Percentiles rank a stretch among this genome's conserved stretches.
Evolutionary conservation across 208 protist genomes (phyloP).

Genomic region (Acanthamoeba triangularis): DNA sequence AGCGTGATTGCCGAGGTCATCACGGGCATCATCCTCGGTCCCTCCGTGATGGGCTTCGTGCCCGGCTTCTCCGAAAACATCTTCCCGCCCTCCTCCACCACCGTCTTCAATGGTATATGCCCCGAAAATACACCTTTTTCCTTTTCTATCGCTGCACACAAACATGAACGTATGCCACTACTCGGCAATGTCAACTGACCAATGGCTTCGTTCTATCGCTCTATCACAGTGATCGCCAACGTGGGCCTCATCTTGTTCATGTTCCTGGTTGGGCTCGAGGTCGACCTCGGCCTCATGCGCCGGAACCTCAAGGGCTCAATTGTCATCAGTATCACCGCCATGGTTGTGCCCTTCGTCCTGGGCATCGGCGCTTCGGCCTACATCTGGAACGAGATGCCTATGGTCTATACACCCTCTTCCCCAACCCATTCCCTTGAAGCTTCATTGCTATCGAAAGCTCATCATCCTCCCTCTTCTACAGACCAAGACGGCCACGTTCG

Average conservation of each 20-base stretch:
- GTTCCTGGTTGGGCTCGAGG: constrained; percentile 82
- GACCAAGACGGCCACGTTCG: constrained; percentile 68
- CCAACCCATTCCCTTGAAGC: neutral
- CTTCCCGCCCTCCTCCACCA: neutral
- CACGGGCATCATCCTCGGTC: constrained; percentile 83
- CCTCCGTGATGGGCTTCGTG: constrained; percentile 77
- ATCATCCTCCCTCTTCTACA: neutral
- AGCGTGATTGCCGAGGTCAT: constrained; percentile 83
- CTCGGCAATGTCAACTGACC: neutral
- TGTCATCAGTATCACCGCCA: constrained; percentile 65
- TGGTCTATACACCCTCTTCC: neutral
- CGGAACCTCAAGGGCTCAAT: constrained; percentile 78
- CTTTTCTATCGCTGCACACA: too few species aligned
- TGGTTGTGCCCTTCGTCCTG: neutral
- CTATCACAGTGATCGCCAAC: constrained; percentile 76
- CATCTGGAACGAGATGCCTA: constrained; percentile 18
- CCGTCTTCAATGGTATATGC: constrained; percentile 68
- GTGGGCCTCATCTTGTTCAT: constrained; percentile 86
- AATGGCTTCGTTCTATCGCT: neutral
- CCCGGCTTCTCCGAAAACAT: constrained; percentile 11
- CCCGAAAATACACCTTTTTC: too few species aligned
- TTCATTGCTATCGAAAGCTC: too few species aligned
- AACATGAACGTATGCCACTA: too few species aligned
- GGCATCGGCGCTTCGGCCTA: constrained; percentile 33
- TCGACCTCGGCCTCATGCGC: constrained; percentile 73